Conservation (phyloP, 495 filamentous ascomycete genomes). For the Neurospora sp. region DNA sequence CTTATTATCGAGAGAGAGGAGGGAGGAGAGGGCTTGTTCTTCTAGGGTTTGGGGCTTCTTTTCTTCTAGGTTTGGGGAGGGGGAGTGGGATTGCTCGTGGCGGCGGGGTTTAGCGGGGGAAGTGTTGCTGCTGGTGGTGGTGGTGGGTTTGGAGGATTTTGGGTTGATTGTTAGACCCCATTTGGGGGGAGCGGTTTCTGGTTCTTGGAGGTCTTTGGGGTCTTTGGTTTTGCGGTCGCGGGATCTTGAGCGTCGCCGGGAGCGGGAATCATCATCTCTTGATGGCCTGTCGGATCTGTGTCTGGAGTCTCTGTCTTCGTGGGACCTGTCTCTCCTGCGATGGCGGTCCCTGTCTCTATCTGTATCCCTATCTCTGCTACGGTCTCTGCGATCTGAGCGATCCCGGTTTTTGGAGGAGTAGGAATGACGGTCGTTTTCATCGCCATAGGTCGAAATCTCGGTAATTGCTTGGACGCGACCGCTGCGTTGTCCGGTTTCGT, state of each 20-base stretch:
- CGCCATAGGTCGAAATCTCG: neutral
- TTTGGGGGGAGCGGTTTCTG: neutral
- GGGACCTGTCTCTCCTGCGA: neutral
- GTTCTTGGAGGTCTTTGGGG: neutral
- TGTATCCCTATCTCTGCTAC: neutral
- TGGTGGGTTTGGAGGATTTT: neutral
- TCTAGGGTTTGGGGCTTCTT: conserved; percentile 42
- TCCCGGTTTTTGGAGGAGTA: neutral
- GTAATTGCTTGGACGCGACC: neutral
- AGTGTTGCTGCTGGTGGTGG: neutral
- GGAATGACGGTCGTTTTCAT: neutral
- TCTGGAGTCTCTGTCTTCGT: neutral
- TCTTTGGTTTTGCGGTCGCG: neutral
- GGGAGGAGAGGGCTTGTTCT: conserved; percentile 68
- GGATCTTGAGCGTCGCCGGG: neutral
- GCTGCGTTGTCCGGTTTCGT: neutral
- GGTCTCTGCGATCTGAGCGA: neutral
- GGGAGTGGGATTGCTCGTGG: neutral
- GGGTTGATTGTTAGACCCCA: neutral
- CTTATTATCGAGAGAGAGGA: conserved; percentile 46
- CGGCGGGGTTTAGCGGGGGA: no score
- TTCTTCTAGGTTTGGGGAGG: conserved; percentile 3
- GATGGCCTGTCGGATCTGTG: neutral
- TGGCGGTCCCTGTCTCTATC: neutral
- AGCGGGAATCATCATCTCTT: neutral